Conservation (phyloP, 441 rosid species). For the Omphalea diandra region DNA sequence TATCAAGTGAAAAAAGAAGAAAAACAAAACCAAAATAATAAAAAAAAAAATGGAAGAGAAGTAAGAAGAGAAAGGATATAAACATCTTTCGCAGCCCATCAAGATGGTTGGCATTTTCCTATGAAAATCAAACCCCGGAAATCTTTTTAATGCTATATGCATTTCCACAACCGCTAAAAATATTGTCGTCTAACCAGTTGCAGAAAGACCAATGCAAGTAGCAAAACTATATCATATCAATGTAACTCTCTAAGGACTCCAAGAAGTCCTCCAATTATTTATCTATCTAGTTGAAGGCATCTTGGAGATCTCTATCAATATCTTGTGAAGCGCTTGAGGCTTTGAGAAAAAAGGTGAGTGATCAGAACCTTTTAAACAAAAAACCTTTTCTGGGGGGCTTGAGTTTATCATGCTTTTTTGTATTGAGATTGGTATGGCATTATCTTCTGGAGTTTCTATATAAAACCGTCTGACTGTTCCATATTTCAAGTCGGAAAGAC, state of each 20-base stretch:
- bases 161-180: conserved; percentile 18
- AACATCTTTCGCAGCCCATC: conserved; percentile 13
- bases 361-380: conserved; percentile 76
- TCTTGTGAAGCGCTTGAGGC: conserved; percentile 88
- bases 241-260: conserved; percentile 4
- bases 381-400: conserved; percentile 73
- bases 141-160: conserved; percentile 14
- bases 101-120: conserved; percentile 6
- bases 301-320: conserved; percentile 68
- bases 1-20: not conserved
- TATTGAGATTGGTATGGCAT: conserved; percentile 57
- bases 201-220: not conserved
- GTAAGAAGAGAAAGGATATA: not conserved
- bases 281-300: conserved; percentile 33
- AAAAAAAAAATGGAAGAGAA: not conserved
- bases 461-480: conserved; percentile 86
- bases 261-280: conserved; percentile 7
- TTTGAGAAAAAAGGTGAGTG: conserved; percentile 98
- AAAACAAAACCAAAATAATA: no score
- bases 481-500: conserved; percentile 58
- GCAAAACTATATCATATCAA: conserved; percentile 3
- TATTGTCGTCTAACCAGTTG: conserved; percentile 4
- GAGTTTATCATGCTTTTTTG: conserved; percentile 75
- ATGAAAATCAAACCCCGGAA: not conserved
- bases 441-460: conserved; percentile 70